phyloP scores from a whole-genome alignment of 2,329 filamentous ascomycete species.

The Alternaria consortialis region DNA sequence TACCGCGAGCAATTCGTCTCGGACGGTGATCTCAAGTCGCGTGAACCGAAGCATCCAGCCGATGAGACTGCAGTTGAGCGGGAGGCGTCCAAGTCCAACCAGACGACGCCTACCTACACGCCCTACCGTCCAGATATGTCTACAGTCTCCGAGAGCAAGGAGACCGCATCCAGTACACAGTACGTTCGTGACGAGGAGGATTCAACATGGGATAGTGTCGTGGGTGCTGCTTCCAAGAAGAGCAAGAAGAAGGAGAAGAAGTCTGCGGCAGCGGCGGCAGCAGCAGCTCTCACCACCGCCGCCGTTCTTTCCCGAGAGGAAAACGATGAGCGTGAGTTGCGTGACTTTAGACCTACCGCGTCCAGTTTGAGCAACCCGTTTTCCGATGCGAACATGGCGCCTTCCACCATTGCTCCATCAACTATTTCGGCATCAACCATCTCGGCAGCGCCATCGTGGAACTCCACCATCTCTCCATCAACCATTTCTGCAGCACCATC shows the following conservation, averaged over 20 bases:
- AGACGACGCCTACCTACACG: slow-evolving; percentile 37
- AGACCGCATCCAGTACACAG: slow-evolving; percentile 43
- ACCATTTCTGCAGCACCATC: slow-evolving; percentile 32
- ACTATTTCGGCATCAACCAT: slow-evolving; percentile 19
- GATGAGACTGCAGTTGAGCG: slow-evolving; percentile 54
- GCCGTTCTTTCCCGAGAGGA: slow-evolving; percentile 32
- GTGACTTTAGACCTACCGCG: not conserved
- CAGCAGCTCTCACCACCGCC: slow-evolving; percentile 30
- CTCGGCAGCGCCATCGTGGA: slow-evolving; percentile 25
- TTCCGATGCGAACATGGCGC: slow-evolving; percentile 35
- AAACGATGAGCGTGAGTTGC: slow-evolving; percentile 24
- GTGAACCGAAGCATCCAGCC: slow-evolving; percentile 33
- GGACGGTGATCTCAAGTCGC: slow-evolving; percentile 38
- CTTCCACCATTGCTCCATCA: slow-evolving; percentile 31
- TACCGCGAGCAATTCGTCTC: slow-evolving; percentile 50
- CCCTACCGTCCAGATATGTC: slow-evolving; percentile 43
- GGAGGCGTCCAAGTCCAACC: slow-evolving; percentile 43
- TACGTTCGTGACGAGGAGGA: slow-evolving; percentile 39
- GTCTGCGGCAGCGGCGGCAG: slow-evolving; percentile 27
- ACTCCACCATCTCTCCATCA: slow-evolving; percentile 22
- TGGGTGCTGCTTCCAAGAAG: slow-evolving; percentile 39
- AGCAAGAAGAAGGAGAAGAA: slow-evolving; percentile 45
- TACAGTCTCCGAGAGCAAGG: slow-evolving; percentile 22
- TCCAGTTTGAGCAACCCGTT: slow-evolving; percentile 38
- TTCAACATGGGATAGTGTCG: slow-evolving; percentile 33